phyloP scores from a whole-genome alignment of 2,329 filamentous ascomycete genomes.

The Sphaerulina vaccinii region DNA sequence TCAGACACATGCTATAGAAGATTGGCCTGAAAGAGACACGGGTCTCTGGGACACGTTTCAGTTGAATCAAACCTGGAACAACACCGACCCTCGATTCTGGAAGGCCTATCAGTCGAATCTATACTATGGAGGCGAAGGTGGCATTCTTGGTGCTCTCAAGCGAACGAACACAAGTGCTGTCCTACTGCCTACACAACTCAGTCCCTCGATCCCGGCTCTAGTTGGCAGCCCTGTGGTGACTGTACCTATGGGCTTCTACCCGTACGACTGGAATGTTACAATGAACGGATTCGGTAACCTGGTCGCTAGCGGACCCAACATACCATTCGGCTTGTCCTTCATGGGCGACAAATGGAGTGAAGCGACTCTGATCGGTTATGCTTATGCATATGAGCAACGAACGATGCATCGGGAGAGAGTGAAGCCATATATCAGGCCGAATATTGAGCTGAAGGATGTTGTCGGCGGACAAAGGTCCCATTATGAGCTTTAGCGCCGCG shows the following conservation, averaged over 20 bases:
- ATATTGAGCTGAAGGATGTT: constrained; percentile 49
- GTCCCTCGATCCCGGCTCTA: constrained; percentile 52
- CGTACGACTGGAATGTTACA: constrained; percentile 48
- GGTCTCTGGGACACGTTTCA: constrained; percentile 56
- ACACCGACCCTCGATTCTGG: constrained; percentile 59
- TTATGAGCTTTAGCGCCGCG: not conserved
- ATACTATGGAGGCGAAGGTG: constrained; percentile 57
- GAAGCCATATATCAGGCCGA: constrained; percentile 51
- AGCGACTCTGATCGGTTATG: constrained; percentile 61
- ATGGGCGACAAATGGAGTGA: constrained; percentile 62
- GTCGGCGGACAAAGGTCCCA: constrained; percentile 23
- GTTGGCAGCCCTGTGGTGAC: constrained; percentile 62
- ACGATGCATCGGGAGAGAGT: constrained; percentile 51
- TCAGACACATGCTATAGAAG: constrained; percentile 51
- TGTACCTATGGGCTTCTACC: constrained; percentile 61
- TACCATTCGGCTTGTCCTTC: constrained; percentile 63
- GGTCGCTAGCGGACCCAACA: constrained; percentile 53
- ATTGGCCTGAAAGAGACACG: constrained; percentile 63
- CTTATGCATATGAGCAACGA: constrained; percentile 67
- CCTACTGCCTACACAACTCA: constrained; percentile 56
- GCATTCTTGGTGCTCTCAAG: constrained; percentile 59
- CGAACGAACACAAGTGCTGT: constrained; percentile 61
- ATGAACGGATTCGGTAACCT: constrained; percentile 52
- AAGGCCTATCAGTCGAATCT: constrained; percentile 54
- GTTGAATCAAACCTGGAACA: constrained; percentile 51